Conservation (phyloP, 2,329 filamentous ascomycete genomes). For the Aspergillus neoniger region DNA sequence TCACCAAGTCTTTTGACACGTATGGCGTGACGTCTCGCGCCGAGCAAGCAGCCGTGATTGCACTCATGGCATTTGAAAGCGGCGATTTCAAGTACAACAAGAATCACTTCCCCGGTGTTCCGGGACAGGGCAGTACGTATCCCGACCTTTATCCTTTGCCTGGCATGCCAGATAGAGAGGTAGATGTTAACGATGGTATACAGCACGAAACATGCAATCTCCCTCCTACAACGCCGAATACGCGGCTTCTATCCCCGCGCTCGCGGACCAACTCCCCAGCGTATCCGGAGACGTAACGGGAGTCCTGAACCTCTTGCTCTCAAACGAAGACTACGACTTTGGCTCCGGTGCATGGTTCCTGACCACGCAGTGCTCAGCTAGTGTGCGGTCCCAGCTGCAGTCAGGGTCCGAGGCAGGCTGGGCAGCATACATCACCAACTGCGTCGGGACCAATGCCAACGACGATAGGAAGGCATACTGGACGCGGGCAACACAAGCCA, state of each 20-base stretch:
- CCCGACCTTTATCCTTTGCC: too few species aligned
- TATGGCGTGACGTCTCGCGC: slow-evolving; percentile 58
- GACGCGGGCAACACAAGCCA: slow-evolving; percentile 48
- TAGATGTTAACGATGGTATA: not conserved
- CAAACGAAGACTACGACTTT: slow-evolving; percentile 54
- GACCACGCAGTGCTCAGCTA: slow-evolving; percentile 53
- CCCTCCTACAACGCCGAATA: slow-evolving; percentile 58
- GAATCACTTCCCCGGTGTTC: slow-evolving; percentile 18
- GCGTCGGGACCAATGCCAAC: slow-evolving; percentile 54
- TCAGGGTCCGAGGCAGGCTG: slow-evolving; percentile 54
- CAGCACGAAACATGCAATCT: slow-evolving; percentile 65
- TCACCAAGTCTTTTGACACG: slow-evolving; percentile 58
- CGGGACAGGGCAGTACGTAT: slow-evolving; percentile 19
- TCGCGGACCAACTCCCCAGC: slow-evolving; percentile 39
- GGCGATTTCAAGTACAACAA: slow-evolving; percentile 67
- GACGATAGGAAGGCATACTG: slow-evolving; percentile 53
- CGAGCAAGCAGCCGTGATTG: slow-evolving; percentile 69
- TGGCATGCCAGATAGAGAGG: not conserved
- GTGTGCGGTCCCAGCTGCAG: slow-evolving; percentile 49
- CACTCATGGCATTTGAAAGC: slow-evolving; percentile 72
- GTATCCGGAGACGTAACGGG: slow-evolving; percentile 43
- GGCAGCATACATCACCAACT: slow-evolving; percentile 55
- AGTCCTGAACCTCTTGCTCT: slow-evolving; percentile 54
- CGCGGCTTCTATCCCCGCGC: slow-evolving; percentile 49
- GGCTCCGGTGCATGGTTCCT: slow-evolving; percentile 65